Base-by-base conservation (phyloP, 179 eudicot species). In the Heliamphora pulchella region DNA sequence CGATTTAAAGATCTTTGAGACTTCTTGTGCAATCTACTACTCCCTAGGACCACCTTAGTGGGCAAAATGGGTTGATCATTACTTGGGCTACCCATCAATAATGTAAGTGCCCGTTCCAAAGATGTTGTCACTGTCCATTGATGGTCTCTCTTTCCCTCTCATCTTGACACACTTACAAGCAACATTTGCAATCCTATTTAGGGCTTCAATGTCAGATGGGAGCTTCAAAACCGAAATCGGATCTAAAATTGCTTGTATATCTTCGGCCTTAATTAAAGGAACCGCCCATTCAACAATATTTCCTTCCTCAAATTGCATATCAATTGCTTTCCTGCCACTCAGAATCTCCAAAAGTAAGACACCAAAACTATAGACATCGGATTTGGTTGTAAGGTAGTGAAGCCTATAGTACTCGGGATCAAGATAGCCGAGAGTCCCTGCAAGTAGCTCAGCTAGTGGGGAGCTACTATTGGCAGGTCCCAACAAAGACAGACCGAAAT, bases 51-150 rank as follows among this genome's bases (percentile, higher is more conserved):
- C 6, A 95, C 98, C 79, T 91, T 97, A 0, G 97, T 95, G 0
- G 98, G 98, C 59, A 95, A 75, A 41, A 95, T 95, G 0, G 97
- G 97, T 75, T 91, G 97, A 63, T 95, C 97, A n/a, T 91, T 92
- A n/a, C 94, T 89, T 0, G 98, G 98, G 15, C 91, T 89, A 0
- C 98, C 97, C 98, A 93, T 93, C 15, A 95, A 55, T 64, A 87
- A 63, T 0, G 97, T 97, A 8, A 95, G 86, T 0, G 98, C 98
- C 43, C 92, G 86, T 61, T 93, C 97, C 48, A 95, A 79, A 4
- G 94, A 91, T 2, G 98, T 95, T 1, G 98, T 95, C 51, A 95
- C 98, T 91, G 71, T 95, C 98, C 98, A 95, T 95, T 1, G 98
- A 93, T 0, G 98, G 97, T 78, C 98, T 80, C 74, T 95, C 98